Base-by-base conservation (phyloP, 495 filamentous ascomycete genomes). In the Lasiosphaeria miniovina region DNA sequence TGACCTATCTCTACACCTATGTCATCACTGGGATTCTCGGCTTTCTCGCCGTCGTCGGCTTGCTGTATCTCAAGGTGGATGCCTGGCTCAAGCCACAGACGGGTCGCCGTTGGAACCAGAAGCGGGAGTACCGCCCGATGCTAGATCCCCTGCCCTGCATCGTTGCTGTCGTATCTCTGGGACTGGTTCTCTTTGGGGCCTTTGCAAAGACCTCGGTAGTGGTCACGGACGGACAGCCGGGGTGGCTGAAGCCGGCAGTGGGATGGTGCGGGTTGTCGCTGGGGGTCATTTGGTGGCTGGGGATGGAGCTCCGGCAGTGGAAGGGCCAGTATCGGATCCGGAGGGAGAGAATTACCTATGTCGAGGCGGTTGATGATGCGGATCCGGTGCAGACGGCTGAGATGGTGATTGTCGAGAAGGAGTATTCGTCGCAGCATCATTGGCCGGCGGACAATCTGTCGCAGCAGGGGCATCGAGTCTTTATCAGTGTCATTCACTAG, bases 41-140 rank as follows among this genome's bases (percentile, higher is more conserved):
- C n/a, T 53, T 67, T 12, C 56, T 67, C 50, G 55, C 58, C 5
- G 35, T 62, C 4, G 62, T 45, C 6, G 65, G 65, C 14, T 52
- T 67, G 11, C 3, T 62, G 24, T 57, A 60, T 24, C 54, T 67
- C 11, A 59, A 60, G 12, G 38, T 41, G 8, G 38, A 41, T 1
- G 7, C 38, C 12, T 1, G 38, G 38, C 7, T 41, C 7, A 7
- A 12, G 38, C 8, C 8, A 41, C 8, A 41, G 7, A 12, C 8
- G 8, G 38, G 38, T 12, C 1, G 38, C 8, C 38, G 12, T 8
- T 41, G 38, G 38, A 8, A 7, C 38, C 7, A 41, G 38, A 7
- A 41, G 7, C 8, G 7, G 2, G 38, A 7, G 12, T 41, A 12
- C 8, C 7, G 38, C 8, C 38, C 38, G 38, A 8, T 7, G 38